Conservation (phyloP, 164 flowering plant genomes). For the Euptelea pleiosperma region DNA sequence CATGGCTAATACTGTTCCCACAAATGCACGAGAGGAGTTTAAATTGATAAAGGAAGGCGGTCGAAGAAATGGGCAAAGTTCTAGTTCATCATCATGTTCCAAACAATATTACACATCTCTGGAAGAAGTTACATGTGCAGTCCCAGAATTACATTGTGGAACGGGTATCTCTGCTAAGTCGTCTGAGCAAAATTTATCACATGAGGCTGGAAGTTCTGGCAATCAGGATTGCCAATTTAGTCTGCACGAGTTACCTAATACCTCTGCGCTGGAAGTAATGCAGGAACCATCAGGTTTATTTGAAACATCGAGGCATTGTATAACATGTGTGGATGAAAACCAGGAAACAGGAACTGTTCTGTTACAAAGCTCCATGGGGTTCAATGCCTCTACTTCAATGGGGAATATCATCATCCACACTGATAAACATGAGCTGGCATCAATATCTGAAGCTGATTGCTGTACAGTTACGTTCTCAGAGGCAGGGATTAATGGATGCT, state of each 20-base stretch:
- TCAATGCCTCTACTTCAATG: conserved; percentile 27
- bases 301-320: conserved; percentile 24
- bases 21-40: conserved; percentile 29
- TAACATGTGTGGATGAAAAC: conserved; percentile 19
- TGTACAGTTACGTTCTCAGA: conserved; percentile 34
- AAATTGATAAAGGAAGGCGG: conserved; percentile 30
- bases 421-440: conserved; percentile 29
- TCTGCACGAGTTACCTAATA: conserved; percentile 32
- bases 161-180: conserved; percentile 21
- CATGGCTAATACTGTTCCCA: conserved; percentile 24
- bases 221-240: conserved; percentile 19
- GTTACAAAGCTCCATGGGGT: conserved; percentile 27
- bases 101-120: conserved; percentile 34
- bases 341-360: conserved; percentile 24
- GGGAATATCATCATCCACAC: conserved; percentile 21
- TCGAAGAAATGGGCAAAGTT: conserved; percentile 31
- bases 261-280: conserved; percentile 29
- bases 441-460: conserved; percentile 36
- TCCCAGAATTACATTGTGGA: conserved; percentile 39
- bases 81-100: conserved; percentile 40
- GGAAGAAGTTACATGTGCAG: conserved; percentile 38
- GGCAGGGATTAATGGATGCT: conserved; percentile 22
- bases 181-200: conserved; percentile 25
- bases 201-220: conserved; percentile 28
- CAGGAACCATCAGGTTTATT: conserved; percentile 33